These are phyloP conservation scores for Balamuthia mandrillaris DNA, from an alignment of 208 protist genomes.

Conservation along the genomic window DNA sequence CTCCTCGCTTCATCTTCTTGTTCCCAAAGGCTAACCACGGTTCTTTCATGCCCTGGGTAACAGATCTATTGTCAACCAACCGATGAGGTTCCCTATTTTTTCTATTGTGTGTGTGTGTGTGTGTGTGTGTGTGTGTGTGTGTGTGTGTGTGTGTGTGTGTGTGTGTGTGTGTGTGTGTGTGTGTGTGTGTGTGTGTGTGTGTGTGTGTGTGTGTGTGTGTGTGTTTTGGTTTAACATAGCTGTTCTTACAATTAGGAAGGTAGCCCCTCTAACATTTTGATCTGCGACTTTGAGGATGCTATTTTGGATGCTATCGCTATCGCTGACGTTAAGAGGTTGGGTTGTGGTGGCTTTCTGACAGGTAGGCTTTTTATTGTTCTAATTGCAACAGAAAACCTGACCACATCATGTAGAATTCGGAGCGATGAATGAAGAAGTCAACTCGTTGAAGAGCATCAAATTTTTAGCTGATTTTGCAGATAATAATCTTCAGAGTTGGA, in stretches of 20 bases:
- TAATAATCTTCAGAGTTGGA: slow-evolving; percentile 45
- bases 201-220: neutral
- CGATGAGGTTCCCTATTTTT: neutral
- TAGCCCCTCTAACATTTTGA: neutral
- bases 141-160: neutral
- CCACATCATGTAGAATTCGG: slow-evolving; percentile 52
- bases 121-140: neutral
- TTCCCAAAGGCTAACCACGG: neutral
- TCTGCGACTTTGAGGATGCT: slow-evolving; percentile 35
- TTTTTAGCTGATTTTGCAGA: slow-evolving; percentile 51
- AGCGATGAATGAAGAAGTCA: slow-evolving; percentile 40
- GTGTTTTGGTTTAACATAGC: neutral
- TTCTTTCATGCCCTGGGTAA: too few species aligned
- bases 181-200: neutral
- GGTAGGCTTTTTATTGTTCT: too few species aligned
- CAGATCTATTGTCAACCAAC: too few species aligned
- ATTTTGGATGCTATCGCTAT: slow-evolving; percentile 10
- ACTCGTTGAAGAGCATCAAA: slow-evolving; percentile 47
- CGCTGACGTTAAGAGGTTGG: slow-evolving; percentile 11
- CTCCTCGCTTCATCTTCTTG: neutral
- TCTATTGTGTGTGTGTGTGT: neutral
- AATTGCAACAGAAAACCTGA: neutral
- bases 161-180: neutral
- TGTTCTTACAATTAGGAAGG: neutral
- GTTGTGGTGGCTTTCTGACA: slow-evolving; percentile 27